Conservation (phyloP, 208 protist genomes). For the Trypanosoma vivax region DNA sequence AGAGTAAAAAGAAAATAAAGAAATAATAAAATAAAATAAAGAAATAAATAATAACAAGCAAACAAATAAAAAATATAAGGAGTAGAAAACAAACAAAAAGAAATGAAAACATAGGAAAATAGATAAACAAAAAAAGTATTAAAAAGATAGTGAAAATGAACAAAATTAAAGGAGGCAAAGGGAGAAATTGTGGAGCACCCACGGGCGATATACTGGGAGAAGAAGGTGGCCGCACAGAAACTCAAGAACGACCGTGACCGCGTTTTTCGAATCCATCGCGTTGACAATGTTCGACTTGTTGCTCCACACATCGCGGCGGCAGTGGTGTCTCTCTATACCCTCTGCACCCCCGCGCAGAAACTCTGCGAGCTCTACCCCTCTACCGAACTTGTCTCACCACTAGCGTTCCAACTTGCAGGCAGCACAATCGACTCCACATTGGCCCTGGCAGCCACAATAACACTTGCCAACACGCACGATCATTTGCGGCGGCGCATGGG, state of each 20-base stretch:
- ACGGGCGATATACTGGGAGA: conserved; percentile 73
- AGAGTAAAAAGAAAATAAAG: too few species aligned
- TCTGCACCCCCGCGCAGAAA: conserved; percentile 59
- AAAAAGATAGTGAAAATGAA: too few species aligned
- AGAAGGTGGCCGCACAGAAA: conserved; percentile 72
- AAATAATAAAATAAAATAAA: too few species aligned
- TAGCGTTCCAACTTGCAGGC: conserved; percentile 7
- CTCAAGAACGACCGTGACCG: conserved; percentile 75
- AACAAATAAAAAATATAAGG: too few species aligned
- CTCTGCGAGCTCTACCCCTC: conserved; percentile 32
- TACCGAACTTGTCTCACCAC: conserved; percentile 24
- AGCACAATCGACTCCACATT: conserved; percentile 53
- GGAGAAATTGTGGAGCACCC: conserved; percentile 74
- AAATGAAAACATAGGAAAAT: too few species aligned
- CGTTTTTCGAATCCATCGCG: conserved; percentile 66
- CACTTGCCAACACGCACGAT: conserved; percentile 36
- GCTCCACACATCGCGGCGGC: conserved; percentile 32
- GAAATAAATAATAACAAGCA: too few species aligned
- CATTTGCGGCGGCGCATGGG: conserved; percentile 54
- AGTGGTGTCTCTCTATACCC: conserved; percentile 32
- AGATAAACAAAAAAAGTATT: too few species aligned
- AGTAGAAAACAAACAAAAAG: too few species aligned
- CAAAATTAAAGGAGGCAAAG: too few species aligned
- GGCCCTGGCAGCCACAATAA: conserved; percentile 42
- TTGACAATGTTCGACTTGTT: conserved; percentile 70